Conservation (phyloP, 164 flowering plant genomes). For the Aristolochia fimbriata region DNA sequence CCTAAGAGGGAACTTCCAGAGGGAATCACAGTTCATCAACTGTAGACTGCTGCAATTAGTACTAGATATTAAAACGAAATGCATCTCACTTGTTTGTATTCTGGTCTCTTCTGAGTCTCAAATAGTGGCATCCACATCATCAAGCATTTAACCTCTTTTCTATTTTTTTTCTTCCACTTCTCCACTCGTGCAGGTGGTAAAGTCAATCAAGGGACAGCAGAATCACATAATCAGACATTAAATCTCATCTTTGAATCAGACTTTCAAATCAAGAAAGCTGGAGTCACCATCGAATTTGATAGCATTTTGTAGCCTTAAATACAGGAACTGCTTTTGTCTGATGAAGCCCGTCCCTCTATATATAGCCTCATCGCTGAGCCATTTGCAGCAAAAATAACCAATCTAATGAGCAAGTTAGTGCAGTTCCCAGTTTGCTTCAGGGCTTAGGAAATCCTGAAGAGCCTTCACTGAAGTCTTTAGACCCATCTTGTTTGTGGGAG, state of each 20-base stretch:
- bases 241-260: background rate
- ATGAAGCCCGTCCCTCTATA: background rate
- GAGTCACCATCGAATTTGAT: background rate
- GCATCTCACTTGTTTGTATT: background rate
- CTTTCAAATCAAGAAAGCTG: constrained; percentile 1
- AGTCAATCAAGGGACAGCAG: background rate
- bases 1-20: background rate
- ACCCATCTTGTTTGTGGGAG: background rate
- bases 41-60: too few species aligned
- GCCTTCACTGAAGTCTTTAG: background rate
- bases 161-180: background rate
- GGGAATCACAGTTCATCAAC: too few species aligned
- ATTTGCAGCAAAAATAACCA: too few species aligned
- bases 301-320: background rate
- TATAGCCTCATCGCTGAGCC: background rate
- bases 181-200: background rate
- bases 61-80: too few species aligned
- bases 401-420: background rate
- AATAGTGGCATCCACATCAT: constrained; percentile 9
- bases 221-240: constrained; percentile 6
- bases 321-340: background rate
- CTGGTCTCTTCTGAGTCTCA: background rate
- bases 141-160: constrained; percentile 2
- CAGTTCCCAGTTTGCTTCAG: background rate
- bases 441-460: background rate